These are phyloP conservation scores for Naganishia albida DNA, from an alignment of 1,284 basidiomycete genomes.

Conservation along the genomic window DNA sequence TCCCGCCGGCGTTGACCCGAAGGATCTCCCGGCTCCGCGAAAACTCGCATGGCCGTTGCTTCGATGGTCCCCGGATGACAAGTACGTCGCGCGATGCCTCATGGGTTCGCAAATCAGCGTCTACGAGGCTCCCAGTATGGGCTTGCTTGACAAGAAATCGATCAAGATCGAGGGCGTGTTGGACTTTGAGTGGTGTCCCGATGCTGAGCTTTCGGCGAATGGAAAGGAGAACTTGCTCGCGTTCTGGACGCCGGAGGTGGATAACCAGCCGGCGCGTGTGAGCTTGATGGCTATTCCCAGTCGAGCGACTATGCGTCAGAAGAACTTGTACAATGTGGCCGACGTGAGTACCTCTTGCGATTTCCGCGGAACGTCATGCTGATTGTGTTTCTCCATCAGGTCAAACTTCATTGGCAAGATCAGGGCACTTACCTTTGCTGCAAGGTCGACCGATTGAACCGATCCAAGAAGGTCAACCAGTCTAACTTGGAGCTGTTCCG, in stretches of 20 bases:
- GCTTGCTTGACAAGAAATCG: constrained; percentile 93
- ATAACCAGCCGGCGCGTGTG: constrained; percentile 95
- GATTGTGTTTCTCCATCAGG: constrained; percentile 59
- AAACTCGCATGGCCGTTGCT: constrained; percentile 78
- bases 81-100: constrained; percentile 85
- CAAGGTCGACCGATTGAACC: constrained; percentile 98
- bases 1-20: constrained; percentile 54
- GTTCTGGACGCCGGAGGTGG: constrained; percentile 97
- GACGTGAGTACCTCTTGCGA: constrained; percentile 64
- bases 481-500: constrained; percentile 99
- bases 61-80: constrained; percentile 98
- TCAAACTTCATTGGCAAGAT: constrained; percentile 98
- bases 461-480: constrained; percentile 98
- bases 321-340: constrained; percentile 97
- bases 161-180: constrained; percentile 97
- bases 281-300: constrained; percentile 87
- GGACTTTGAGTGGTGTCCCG: constrained; percentile 99
- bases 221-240: constrained; percentile 85
- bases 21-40: constrained; percentile 43
- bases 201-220: constrained; percentile 59
- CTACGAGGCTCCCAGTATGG: constrained; percentile 93
- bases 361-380: not conserved
- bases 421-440: constrained; percentile 99
- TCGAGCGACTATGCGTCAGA: constrained; percentile 81
- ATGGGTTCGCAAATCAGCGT: constrained; percentile 92